These are phyloP conservation scores for Diatrype stigma DNA, from an alignment of 2,329 filamentous ascomycete genomes.

Conservation along the genomic window DNA sequence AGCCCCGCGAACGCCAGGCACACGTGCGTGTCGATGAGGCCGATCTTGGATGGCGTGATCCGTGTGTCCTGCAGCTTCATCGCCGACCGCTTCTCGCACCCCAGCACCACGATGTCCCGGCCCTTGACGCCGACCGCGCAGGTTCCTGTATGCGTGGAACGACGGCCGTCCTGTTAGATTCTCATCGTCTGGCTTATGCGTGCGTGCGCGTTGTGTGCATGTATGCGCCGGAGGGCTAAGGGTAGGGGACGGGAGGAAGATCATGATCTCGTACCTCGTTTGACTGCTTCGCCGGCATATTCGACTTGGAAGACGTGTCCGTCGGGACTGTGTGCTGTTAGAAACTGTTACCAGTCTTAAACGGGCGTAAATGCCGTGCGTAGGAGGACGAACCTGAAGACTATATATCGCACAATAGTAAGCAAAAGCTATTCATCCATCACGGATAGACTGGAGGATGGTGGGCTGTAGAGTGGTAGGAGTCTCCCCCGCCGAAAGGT, in stretches of 20 bases:
- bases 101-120: conserved; percentile 86
- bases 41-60: conserved; percentile 98
- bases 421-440: conserved; percentile 28
- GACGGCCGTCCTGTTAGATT: no score
- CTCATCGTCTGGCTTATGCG: no score
- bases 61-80: conserved; percentile 99
- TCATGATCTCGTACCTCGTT: conserved; percentile 66
- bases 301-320: conserved; percentile 99
- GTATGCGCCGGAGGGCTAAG: conserved; percentile 8
- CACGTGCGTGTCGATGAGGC: conserved; percentile 90
- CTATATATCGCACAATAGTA: conserved; percentile 46
- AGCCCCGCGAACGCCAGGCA: conserved; percentile 95
- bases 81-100: conserved; percentile 96
- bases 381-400: conserved; percentile 68
- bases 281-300: conserved; percentile 98
- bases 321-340: conserved; percentile 72
- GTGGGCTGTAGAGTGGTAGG: conserved; percentile 29
- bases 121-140: conserved; percentile 98
- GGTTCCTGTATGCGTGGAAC: conserved; percentile 76
- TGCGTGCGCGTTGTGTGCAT: no score
- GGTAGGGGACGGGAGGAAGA: background rate
- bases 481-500: background rate
- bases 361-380: conserved; percentile 4
- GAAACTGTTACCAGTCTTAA: conserved; percentile 18
- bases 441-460: conserved; percentile 9